Conservation (phyloP, 306 rosid genomes). For the Cucumis cinereus region DNA sequence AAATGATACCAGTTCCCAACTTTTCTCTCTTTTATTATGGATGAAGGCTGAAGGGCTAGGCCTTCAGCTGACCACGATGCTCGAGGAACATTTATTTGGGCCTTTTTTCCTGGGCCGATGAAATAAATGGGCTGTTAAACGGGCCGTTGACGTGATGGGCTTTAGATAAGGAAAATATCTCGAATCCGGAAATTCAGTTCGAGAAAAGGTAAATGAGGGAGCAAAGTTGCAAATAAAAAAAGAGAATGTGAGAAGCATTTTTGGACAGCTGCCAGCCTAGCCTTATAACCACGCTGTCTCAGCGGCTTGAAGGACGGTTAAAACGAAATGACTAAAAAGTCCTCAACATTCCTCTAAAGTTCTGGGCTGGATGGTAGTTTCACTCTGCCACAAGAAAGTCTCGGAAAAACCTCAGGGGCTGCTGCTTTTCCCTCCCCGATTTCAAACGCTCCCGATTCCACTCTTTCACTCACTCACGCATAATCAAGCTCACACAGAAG, state of each 20-base stretch:
- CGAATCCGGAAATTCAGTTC: neutral
- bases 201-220: neutral
- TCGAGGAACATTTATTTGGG: neutral
- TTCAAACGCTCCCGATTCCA: constrained; percentile 25
- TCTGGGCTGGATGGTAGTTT: constrained; percentile 10
- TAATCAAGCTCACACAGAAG: neutral
- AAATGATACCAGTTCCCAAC: no score
- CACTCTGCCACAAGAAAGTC: neutral
- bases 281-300: constrained; percentile 27
- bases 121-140: neutral
- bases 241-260: neutral
- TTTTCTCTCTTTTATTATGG: neutral
- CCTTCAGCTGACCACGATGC: neutral
- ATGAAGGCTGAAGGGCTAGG: no score
- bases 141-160: neutral
- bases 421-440: constrained; percentile 41
- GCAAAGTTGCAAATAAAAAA: neutral
- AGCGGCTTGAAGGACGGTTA: neutral
- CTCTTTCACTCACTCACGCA: neutral
- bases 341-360: neutral
- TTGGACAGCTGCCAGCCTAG: constrained; percentile 2
- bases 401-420: neutral
- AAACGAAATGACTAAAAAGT: neutral
- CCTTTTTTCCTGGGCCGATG: neutral
- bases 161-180: neutral